Evolutionary conservation across 2,329 filamentous ascomycete genomes (phyloP).

Genomic region (Orbilia ellipsospora): DNA sequence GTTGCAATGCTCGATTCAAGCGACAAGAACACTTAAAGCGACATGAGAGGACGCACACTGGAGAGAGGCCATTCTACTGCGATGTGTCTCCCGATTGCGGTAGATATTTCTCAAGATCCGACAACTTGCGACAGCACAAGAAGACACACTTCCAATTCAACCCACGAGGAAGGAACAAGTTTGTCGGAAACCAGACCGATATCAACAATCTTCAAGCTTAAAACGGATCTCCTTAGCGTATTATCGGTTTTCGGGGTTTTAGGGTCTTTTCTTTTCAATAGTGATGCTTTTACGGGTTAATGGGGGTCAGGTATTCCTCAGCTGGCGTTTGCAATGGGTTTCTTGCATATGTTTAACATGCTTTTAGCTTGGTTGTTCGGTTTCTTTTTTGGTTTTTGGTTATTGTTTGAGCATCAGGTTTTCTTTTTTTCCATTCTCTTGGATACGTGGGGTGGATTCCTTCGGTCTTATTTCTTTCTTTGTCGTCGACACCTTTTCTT

Average conservation of each 20-base stretch:
- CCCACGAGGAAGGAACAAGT: constrained; percentile 51
- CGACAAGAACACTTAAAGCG: constrained; percentile 58
- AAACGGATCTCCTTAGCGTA: constrained; percentile 14
- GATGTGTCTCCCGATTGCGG: constrained; percentile 54
- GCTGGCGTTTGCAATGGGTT: constrained; percentile 51
- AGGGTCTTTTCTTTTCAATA: constrained; percentile 13
- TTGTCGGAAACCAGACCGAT: constrained; percentile 37
- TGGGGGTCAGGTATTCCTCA: constrained; percentile 55
- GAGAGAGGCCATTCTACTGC: constrained; percentile 57
- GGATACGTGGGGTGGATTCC: constrained; percentile 51
- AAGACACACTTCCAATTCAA: constrained; percentile 57
- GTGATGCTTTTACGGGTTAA: constrained; percentile 15
- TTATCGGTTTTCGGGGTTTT: background rate
- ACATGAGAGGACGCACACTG: constrained; percentile 58
- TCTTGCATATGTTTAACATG: constrained; percentile 35
- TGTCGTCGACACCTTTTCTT: constrained; percentile 35
- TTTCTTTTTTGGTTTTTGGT: constrained; percentile 17
- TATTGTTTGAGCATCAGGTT: constrained; percentile 18
- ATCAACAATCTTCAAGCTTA: constrained; percentile 21
- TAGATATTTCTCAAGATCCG: constrained; percentile 57
- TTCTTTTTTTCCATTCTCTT: constrained; percentile 18
- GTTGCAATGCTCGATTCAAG: constrained; percentile 56
- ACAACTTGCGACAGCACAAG: constrained; percentile 57
- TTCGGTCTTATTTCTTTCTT: constrained; percentile 40
- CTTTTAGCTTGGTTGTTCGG: constrained; percentile 23